Conservation (phyloP, 2,329 filamentous ascomycete genomes). For the Dactylonectria macrodidyma region DNA sequence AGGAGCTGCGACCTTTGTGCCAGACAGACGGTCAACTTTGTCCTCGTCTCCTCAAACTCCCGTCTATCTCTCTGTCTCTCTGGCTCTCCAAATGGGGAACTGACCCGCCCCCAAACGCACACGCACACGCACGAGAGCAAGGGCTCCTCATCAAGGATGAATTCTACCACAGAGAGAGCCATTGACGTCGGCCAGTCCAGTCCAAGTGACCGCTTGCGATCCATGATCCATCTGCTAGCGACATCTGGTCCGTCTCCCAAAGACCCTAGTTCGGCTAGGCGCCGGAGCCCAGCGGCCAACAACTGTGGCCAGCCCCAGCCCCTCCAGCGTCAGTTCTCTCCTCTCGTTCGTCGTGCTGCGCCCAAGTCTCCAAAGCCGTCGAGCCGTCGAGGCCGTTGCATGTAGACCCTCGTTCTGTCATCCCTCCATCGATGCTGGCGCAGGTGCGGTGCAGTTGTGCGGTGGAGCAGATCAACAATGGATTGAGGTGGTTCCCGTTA, state of each 20-base stretch:
- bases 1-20: conserved; percentile 10
- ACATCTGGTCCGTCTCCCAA: conserved; percentile 42
- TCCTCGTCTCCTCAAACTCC: conserved; percentile 6
- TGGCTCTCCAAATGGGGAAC: conserved; percentile 12
- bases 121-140: conserved; percentile 8
- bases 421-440: conserved; percentile 3
- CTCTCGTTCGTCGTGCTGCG: conserved; percentile 33
- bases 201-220: conserved; percentile 43
- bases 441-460: conserved; percentile 17
- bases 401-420: conserved; percentile 1
- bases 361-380: conserved; percentile 9
- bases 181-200: conserved; percentile 8
- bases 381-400: conserved; percentile 14
- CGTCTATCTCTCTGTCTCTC: not conserved
- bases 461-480: conserved; percentile 15
- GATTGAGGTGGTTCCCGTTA: conserved; percentile 25
- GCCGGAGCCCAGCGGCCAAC: conserved; percentile 45
- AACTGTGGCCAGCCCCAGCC: conserved; percentile 40
- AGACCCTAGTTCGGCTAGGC: conserved; percentile 47
- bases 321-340: conserved; percentile 35
- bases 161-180: conserved; percentile 3
- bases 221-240: conserved; percentile 48
- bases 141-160: conserved; percentile 8
- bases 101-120: conserved; percentile 8
- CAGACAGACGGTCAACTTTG: conserved; percentile 1